A percentile compares a stretch with the other conserved stretches of the same genome.
These are phyloP conservation scores for Ogataea methylovora DNA, from an alignment of 805 yeast genomes.

Conservation along the genomic window DNA sequence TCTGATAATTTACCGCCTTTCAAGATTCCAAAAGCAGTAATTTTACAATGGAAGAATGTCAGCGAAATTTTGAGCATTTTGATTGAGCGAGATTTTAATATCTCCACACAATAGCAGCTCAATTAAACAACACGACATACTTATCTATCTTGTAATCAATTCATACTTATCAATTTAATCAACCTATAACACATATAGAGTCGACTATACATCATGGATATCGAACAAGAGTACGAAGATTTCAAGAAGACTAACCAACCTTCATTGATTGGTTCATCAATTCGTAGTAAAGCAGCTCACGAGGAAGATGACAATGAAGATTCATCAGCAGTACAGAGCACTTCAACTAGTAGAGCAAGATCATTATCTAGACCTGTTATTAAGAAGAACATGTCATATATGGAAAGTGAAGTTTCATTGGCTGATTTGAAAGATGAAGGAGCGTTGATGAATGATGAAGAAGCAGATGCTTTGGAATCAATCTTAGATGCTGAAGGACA, in stretches of 20 bases:
- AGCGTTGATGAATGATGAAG: constrained; percentile 52
- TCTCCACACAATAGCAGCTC: no score
- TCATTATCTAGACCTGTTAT: constrained; percentile 33
- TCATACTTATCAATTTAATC: no score
- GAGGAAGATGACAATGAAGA: constrained; percentile 6
- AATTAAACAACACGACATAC: no score
- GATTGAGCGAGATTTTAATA: no score
- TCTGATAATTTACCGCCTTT: no score
- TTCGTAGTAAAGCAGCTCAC: constrained; percentile 16
- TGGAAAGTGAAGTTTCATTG: constrained; percentile 19
- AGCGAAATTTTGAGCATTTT: no score
- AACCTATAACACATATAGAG: neutral
- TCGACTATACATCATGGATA: constrained; percentile 37
- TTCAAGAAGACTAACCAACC: constrained; percentile 41
- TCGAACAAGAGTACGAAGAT: constrained; percentile 45
- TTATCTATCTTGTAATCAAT: no score
- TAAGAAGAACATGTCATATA: constrained; percentile 29
- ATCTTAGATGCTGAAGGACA: constrained; percentile 48
- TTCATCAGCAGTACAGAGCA: constrained; percentile 12
- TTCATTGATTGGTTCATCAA: constrained; percentile 45
- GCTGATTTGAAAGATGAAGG: constrained; percentile 35
- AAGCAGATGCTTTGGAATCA: constrained; percentile 44
- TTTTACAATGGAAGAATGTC: no score
- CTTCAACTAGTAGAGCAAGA: constrained; percentile 10
- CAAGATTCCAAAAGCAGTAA: no score